These are phyloP conservation scores for Tuber microsphaerosporum DNA, from an alignment of 495 filamentous ascomycete species.

Conservation along the genomic window DNA sequence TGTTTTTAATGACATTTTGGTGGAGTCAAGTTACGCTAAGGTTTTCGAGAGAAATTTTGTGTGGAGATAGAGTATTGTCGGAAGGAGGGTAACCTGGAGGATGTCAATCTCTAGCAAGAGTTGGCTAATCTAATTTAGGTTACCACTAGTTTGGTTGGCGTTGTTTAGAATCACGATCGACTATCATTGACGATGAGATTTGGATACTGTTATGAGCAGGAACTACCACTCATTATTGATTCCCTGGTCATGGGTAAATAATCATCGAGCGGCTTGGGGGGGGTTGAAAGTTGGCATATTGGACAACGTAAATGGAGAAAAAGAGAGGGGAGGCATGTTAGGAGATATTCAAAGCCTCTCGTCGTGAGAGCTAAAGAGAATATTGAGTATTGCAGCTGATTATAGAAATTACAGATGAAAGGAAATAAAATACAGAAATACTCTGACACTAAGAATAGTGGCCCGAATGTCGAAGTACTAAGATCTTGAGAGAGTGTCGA, in stretches of 20 bases:
- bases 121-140: neutral
- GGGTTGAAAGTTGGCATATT: neutral
- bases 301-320: neutral
- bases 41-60: neutral
- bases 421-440: neutral
- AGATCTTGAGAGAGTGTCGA: neutral
- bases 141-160: neutral
- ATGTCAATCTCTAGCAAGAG: neutral
- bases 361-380: too few relatives aligned
- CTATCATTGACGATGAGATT: neutral
- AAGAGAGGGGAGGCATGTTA: neutral
- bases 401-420: neutral
- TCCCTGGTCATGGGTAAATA: neutral
- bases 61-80: neutral
- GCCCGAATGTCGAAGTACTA: neutral
- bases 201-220: neutral
- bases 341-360: neutral
- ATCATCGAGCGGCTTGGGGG: neutral
- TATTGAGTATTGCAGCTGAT: neutral
- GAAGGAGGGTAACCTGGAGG: neutral
- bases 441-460: neutral
- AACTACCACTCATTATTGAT: neutral
- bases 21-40: constrained; percentile 6
- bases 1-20: constrained; percentile 52
- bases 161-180: neutral